phyloP scores from a whole-genome alignment of 345 rosid genomes.

The Gossypium sturtianum region DNA sequence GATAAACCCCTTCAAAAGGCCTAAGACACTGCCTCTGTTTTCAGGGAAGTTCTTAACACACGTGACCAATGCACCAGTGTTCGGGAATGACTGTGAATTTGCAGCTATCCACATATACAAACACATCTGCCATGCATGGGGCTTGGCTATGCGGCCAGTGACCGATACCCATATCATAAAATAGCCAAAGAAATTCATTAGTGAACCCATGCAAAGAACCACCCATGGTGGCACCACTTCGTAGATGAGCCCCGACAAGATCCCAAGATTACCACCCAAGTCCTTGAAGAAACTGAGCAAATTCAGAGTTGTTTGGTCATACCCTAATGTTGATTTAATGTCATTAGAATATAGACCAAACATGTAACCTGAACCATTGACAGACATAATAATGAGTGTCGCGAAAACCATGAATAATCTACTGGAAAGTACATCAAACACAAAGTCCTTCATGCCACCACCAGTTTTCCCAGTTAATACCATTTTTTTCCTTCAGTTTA shows the following conservation, averaged over 20 bases:
- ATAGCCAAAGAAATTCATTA: constrained; percentile 40
- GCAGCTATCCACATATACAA: constrained; percentile 45
- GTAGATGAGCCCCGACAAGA: constrained; percentile 40
- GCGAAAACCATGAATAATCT: constrained; percentile 49
- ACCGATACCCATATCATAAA: constrained; percentile 45
- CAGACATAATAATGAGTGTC: constrained; percentile 36
- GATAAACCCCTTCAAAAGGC: constrained; percentile 47
- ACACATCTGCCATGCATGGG: constrained; percentile 51
- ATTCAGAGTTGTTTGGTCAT: constrained; percentile 48
- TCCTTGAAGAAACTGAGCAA: constrained; percentile 46
- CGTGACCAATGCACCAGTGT: constrained; percentile 47
- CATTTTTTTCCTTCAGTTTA: neutral
- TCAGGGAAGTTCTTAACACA: constrained; percentile 59
- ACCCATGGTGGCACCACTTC: constrained; percentile 48
- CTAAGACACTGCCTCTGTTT: constrained; percentile 40
- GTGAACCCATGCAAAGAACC: constrained; percentile 34
- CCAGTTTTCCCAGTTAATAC: neutral
- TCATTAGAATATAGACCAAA: constrained; percentile 45
- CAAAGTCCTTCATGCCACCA: constrained; percentile 27
- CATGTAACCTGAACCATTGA: constrained; percentile 49
- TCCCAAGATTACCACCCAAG: constrained; percentile 47
- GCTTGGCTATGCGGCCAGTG: constrained; percentile 28
- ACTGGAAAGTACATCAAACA: constrained; percentile 26
- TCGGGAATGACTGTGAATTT: constrained; percentile 49
- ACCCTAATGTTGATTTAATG: constrained; percentile 34